Evolutionary conservation across 176 grass and related monocot species (phyloP).

Genomic region (Hsuehochloa calcarea): DNA sequence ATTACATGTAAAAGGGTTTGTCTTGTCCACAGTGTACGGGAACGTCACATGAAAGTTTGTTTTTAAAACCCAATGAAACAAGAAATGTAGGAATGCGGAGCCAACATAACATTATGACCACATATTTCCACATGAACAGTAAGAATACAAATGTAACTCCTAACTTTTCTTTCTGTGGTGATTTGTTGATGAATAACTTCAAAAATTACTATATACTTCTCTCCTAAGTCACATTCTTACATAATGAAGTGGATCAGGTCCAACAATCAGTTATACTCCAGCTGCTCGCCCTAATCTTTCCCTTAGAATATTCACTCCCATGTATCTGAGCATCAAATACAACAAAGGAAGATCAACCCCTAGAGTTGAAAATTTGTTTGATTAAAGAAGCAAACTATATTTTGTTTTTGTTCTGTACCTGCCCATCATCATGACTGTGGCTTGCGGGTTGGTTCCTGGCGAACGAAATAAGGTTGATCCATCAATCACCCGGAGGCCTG

Average conservation of each 20-base stretch:
- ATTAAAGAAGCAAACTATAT: background rate
- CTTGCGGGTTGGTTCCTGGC: conserved; percentile 83
- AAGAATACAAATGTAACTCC: conserved; percentile 20
- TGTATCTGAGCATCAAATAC: conserved; percentile 51
- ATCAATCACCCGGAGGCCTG: conserved; percentile 61
- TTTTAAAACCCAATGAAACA: background rate
- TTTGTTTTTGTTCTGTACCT: conserved; percentile 40
- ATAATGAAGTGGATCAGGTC: conserved; percentile 15
- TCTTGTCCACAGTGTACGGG: background rate
- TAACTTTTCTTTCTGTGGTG: conserved; percentile 44
- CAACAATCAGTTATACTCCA: conserved; percentile 40
- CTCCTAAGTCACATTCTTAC: conserved; percentile 43
- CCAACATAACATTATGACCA: background rate
- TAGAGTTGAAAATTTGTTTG: conserved; percentile 32
- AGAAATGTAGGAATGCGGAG: background rate
- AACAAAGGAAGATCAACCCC: background rate
- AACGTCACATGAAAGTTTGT: background rate
- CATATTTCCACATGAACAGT: conserved; percentile 11
- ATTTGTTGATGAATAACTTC: conserved; percentile 25
- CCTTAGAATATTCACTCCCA: conserved; percentile 82
- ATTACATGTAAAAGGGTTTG: conserved; percentile 2
- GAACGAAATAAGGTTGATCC: conserved; percentile 57
- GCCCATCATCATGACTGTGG: conserved; percentile 83
- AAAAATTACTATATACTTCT: conserved; percentile 52
- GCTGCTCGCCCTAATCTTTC: conserved; percentile 52